A percentile compares a stretch with the other conserved stretches of the same genome.
Evolutionary conservation across 2,329 filamentous ascomycete species (phyloP).

Genomic region (Macroventuria anomochaeta): DNA sequence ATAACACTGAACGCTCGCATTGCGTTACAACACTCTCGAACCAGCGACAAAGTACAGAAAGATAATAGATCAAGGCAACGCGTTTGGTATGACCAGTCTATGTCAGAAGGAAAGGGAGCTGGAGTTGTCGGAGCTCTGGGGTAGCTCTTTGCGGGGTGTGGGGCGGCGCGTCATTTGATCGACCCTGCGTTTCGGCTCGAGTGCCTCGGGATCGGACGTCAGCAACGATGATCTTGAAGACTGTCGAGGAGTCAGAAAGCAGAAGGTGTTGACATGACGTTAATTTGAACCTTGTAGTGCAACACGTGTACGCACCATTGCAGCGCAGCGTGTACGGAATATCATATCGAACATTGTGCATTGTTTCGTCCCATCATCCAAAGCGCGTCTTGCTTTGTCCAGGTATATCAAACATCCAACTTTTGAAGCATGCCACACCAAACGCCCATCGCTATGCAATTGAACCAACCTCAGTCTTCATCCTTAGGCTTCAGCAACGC

Average conservation of each 20-base stretch:
- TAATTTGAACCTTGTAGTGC: too few species aligned
- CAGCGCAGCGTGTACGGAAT: background rate
- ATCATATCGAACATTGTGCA: slow-evolving; percentile 17
- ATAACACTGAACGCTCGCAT: slow-evolving; percentile 39
- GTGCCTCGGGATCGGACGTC: background rate
- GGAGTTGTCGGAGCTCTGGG: slow-evolving; percentile 10
- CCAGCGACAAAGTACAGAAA: background rate
- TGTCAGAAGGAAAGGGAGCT: background rate
- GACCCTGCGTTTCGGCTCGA: slow-evolving; percentile 6
- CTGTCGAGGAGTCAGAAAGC: too few species aligned
- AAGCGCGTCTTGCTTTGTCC: slow-evolving; percentile 28
- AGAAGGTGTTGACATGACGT: too few species aligned
- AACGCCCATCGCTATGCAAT: slow-evolving; percentile 50
- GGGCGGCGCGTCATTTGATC: slow-evolving; percentile 13
- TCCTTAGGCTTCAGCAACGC: slow-evolving; percentile 20
- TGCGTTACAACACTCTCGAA: slow-evolving; percentile 8
- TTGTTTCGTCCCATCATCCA: slow-evolving; percentile 32
- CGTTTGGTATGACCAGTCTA: background rate
- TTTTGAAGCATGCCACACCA: slow-evolving; percentile 16
- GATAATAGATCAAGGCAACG: background rate
- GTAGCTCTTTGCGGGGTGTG: slow-evolving; percentile 17
- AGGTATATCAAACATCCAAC: slow-evolving; percentile 19
- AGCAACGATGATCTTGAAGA: too few species aligned
- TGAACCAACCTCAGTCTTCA: background rate
- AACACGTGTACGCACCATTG: background rate